phyloP scores from a whole-genome alignment of 441 rosid species.

The Hura crepitans region DNA sequence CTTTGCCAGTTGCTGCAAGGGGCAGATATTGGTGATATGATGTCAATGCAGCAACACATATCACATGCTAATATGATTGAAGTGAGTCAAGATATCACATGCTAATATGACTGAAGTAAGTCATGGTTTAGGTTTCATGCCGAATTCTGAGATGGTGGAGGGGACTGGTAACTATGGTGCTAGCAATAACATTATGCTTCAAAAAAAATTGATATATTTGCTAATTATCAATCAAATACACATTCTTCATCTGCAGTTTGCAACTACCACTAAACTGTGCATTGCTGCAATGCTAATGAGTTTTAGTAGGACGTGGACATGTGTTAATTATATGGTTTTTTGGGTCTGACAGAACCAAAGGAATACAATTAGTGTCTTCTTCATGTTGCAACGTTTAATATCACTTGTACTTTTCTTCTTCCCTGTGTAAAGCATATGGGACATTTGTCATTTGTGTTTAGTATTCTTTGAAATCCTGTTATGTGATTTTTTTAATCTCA shows the following conservation, averaged over 20 bases:
- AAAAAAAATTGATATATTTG: not conserved
- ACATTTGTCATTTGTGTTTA: not conserved
- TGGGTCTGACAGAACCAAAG: not conserved
- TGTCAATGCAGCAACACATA: not conserved
- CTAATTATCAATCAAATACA: not conserved
- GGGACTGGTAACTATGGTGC: not conserved
- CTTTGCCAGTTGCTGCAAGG: not conserved
- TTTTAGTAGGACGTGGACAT: not conserved
- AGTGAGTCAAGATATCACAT: not conserved
- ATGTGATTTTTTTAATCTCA: not conserved
- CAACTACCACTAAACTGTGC: not conserved
- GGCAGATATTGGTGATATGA: not conserved
- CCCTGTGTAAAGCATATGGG: slow-evolving; percentile 1
- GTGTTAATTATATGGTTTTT: not conserved
- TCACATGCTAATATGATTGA: slow-evolving; percentile 13
- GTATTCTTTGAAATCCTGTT: not conserved
- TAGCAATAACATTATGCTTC: not conserved
- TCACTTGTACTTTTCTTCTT: not conserved
- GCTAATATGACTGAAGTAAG: slow-evolving; percentile 12
- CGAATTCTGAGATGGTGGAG: not conserved
- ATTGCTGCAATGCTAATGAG: not conserved
- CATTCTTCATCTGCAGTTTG: not conserved
- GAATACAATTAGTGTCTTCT: not conserved
- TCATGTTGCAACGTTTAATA: not conserved
- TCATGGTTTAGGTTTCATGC: not conserved